phyloP scores from a whole-genome alignment of 805 yeast species.

The Cyberlindnera petersonii region DNA sequence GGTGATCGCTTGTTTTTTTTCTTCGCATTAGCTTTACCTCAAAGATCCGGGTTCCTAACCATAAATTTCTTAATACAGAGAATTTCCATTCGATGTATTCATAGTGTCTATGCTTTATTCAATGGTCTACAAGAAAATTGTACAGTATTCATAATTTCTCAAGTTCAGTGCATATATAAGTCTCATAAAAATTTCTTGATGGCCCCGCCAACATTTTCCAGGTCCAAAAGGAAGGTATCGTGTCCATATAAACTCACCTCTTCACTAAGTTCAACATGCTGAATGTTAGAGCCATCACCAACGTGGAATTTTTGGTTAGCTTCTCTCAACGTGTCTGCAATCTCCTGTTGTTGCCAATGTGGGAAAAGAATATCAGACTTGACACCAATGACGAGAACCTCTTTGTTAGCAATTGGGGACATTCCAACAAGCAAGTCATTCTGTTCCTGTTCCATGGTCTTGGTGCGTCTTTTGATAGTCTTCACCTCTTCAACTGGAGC shows the following conservation, averaged over 20 bases:
- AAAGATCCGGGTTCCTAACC: no score
- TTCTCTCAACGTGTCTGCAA: conserved; percentile 52
- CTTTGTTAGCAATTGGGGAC: conserved; percentile 54
- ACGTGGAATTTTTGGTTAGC: conserved; percentile 27
- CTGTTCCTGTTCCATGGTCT: conserved; percentile 51
- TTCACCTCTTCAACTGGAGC: conserved; percentile 50
- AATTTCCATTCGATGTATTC: no score
- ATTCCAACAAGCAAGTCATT: conserved; percentile 67
- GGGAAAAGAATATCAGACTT: conserved; percentile 90
- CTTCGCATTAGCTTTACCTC: no score
- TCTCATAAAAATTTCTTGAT: conserved; percentile 53
- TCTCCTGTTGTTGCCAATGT: conserved; percentile 89
- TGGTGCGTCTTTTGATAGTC: conserved; percentile 44
- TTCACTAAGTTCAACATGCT: conserved; percentile 70
- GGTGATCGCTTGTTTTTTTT: no score
- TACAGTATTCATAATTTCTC: no score
- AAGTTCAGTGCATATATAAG: not conserved
- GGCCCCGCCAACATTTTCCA: conserved; percentile 77
- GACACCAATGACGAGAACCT: conserved; percentile 82
- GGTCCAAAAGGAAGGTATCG: conserved; percentile 80
- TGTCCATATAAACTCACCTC: conserved; percentile 84
- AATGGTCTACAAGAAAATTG: no score
- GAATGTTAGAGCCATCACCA: conserved; percentile 39
- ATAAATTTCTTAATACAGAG: no score
- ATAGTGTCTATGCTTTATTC: no score